Base-by-base conservation (phyloP, 2,329 filamentous ascomycete genomes). In the Aaosphaeria pasadenensis region DNA sequence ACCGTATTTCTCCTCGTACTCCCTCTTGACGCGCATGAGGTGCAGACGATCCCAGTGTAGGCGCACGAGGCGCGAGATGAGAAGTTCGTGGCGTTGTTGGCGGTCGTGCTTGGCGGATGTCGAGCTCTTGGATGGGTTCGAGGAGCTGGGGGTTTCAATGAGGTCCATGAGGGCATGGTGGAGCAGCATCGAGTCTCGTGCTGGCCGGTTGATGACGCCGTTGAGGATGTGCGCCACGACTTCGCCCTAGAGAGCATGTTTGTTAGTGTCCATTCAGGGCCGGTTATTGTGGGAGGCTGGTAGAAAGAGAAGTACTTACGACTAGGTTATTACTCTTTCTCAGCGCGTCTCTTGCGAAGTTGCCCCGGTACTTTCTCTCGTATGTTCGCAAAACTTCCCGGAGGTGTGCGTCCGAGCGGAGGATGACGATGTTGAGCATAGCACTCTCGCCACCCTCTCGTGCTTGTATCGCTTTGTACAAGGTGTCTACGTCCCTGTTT, bases 151-250 rank as follows among this genome's bases (percentile, higher is more conserved):
- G 1, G 54, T 52, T 11, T 71, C 69, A 46, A 71, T 71, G 30
- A 78, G 72, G 17, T 85, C 87, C 46, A 67, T 64, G 55, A 97
- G 84, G 2, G 94, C 92, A 74, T 97, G 94, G 70, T 95, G 86
- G 1, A 99, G 78, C 3, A 97, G 84, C 35, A 96, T 80, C 3
- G 92, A 90, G 69, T 97, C 94, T 47, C 94, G 89, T 53, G 95
- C 90, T 5, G 94, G 91, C 50, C 88, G 88, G 74, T 97, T 97
- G 75, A 97, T 95, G 48, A 95, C 85, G 62, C 94, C 94, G 73
- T 97, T 96, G 63, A 99, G 86, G 59, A 97, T 89, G 71, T 97
- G 94, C 0, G 91, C 89, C 35, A 97, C 84, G 17, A 95, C 85
- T 74, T 99, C 94, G 55, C 94, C 94, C 91, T 96, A 58, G 33